phyloP scores from a whole-genome alignment of 352 stramenopile species.

The Globisporangium alternatum region DNA sequence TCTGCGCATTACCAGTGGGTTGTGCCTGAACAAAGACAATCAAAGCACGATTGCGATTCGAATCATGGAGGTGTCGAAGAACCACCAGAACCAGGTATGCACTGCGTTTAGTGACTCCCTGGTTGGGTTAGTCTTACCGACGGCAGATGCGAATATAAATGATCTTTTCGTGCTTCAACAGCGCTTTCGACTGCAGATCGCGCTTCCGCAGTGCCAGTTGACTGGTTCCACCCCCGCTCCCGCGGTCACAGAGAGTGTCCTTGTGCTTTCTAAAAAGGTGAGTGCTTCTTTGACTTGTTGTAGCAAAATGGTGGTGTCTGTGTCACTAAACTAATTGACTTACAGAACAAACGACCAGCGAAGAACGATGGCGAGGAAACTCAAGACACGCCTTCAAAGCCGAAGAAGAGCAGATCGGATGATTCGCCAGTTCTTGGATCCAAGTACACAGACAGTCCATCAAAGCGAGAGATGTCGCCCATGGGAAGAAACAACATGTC shows the following conservation, averaged over 20 bases:
- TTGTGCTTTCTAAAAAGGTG: conserved; percentile 74
- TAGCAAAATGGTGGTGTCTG: background rate
- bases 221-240: conserved; percentile 17
- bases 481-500: conserved; percentile 1
- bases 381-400: conserved; percentile 24
- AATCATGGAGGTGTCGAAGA: conserved; percentile 83
- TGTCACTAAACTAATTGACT: background rate
- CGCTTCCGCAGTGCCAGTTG: conserved; percentile 38
- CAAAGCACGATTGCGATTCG: conserved; percentile 52
- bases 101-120: background rate
- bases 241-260: conserved; percentile 47
- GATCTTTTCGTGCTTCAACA: conserved; percentile 14
- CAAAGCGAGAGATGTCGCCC: conserved; percentile 7
- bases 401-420: conserved; percentile 47
- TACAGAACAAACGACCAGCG: conserved; percentile 62
- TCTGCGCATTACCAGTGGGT: conserved; percentile 49
- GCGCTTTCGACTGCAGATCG: conserved; percentile 60
- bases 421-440: conserved; percentile 7
- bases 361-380: conserved; percentile 42
- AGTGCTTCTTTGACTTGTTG: background rate
- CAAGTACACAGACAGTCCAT: background rate
- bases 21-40: conserved; percentile 60
- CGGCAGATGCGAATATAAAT: background rate
- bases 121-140: background rate
- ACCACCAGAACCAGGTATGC: conserved; percentile 75